Evolutionary conservation across 768 basidiomycete genomes (phyloP).

Genomic region (Rhizopogon sp.): DNA sequence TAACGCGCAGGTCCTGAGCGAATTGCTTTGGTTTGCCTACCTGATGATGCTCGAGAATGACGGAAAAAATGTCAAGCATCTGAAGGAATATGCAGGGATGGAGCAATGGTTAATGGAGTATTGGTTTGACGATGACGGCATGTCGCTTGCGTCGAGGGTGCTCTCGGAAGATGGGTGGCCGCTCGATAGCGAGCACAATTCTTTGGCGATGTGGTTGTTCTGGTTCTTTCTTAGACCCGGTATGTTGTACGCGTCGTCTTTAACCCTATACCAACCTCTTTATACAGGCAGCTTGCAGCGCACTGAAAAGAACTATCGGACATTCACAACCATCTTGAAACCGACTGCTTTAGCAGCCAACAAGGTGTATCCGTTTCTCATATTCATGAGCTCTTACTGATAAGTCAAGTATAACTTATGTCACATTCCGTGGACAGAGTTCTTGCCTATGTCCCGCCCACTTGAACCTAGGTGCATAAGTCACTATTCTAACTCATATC

Average conservation of each 20-base stretch:
- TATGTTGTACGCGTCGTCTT: constrained; percentile 25
- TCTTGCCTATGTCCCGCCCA: constrained; percentile 30
- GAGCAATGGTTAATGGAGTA: constrained; percentile 62
- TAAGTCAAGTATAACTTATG: constrained; percentile 56
- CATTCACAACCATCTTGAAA: constrained; percentile 49
- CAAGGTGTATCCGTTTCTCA: constrained; percentile 32
- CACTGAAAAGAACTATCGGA: constrained; percentile 35
- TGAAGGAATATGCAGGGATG: constrained; percentile 63
- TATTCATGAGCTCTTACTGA: constrained; percentile 1
- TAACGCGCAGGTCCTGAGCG: constrained; percentile 8
- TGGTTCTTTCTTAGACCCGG: constrained; percentile 68
- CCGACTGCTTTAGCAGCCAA: constrained; percentile 67
- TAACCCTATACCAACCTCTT: not conserved
- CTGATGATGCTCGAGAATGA: constrained; percentile 81
- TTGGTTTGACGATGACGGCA: constrained; percentile 58
- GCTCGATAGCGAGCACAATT: constrained; percentile 41
- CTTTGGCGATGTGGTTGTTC: constrained; percentile 74
- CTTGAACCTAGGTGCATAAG: constrained; percentile 15
- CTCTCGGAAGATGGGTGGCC: constrained; percentile 54
- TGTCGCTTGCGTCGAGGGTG: constrained; percentile 41
- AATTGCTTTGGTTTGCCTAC: constrained; percentile 65
- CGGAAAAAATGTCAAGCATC: constrained; percentile 63
- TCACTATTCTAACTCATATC: constrained; percentile 42
- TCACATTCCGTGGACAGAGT: constrained; percentile 53
- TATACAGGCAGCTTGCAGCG: constrained; percentile 43